These are phyloP conservation scores for Gaertneriomyces sp. DNA, from an alignment of 192 early-diverging fungal species.

Conservation along the genomic window DNA sequence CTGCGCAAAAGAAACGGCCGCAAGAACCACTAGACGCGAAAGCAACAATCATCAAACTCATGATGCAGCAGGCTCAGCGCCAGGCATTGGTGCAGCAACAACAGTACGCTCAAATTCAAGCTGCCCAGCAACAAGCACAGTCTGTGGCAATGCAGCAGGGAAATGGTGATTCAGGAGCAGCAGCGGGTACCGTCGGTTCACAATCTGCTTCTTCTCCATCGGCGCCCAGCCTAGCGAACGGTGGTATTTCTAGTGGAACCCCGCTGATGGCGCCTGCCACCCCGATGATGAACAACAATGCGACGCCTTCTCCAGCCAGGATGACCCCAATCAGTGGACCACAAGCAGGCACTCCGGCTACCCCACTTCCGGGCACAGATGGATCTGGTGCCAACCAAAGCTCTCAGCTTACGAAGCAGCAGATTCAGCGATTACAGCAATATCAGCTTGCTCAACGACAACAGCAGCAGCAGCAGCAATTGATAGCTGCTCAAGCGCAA, in stretches of 20 bases:
- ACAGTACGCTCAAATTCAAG: conserved; percentile 26
- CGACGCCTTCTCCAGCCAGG: background rate
- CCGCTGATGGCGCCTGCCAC: conserved; percentile 1
- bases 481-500: background rate
- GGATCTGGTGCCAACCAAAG: conserved; percentile 10
- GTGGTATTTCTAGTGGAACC: background rate
- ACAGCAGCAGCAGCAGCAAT: conserved; percentile 17
- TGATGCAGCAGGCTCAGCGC: conserved; percentile 31
- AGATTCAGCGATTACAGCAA: conserved; percentile 23
- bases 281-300: background rate
- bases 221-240: background rate
- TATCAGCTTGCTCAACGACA: conserved; percentile 1
- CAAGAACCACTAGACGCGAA: conserved; percentile 27
- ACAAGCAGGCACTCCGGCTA: background rate
- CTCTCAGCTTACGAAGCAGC: conserved; percentile 8
- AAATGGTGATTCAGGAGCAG: conserved; percentile 6
- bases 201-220: background rate
- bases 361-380: background rate
- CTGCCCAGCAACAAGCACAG: conserved; percentile 7
- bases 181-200: background rate
- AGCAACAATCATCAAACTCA: conserved; percentile 26
- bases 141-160: background rate
- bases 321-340: background rate
- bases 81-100: conserved; percentile 31
- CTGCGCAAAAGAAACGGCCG: conserved; percentile 14